A percentile compares a stretch with the other conserved stretches of the same genome.
phyloP scores from a whole-genome alignment of 1,139 yeast genomes.

The Pichia sp. region DNA sequence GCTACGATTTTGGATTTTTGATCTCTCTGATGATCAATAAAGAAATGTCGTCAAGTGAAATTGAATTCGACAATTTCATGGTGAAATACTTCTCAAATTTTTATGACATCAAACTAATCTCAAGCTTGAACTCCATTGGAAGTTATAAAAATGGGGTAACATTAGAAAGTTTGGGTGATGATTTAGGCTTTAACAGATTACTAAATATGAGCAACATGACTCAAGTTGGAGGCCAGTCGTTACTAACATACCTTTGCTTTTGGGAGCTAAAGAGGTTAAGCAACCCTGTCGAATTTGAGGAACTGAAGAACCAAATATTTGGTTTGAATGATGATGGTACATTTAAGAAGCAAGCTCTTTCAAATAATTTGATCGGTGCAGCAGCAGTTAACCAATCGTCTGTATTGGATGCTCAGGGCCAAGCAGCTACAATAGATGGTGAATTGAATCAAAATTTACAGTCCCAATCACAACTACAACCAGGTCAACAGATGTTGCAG shows the following conservation, averaged over 20 bases:
- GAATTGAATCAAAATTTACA: neutral
- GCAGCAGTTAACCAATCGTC: neutral
- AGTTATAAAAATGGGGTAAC: slow-evolving; percentile 27
- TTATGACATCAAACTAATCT: slow-evolving; percentile 78
- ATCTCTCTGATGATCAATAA: slow-evolving; percentile 72
- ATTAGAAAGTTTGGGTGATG: slow-evolving; percentile 47
- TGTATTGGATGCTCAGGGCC: neutral
- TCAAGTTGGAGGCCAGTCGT: slow-evolving; percentile 52
- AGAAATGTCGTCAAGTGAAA: slow-evolving; percentile 75
- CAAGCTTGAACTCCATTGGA: slow-evolving; percentile 36
- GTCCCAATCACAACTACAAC: slow-evolving; percentile 13
- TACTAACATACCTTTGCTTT: slow-evolving; percentile 46
- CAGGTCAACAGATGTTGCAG: slow-evolving; percentile 11
- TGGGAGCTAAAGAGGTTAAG: slow-evolving; percentile 42
- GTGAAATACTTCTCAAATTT: slow-evolving; percentile 73
- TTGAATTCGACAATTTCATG: slow-evolving; percentile 73
- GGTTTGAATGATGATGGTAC: slow-evolving; percentile 29
- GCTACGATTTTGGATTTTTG: slow-evolving; percentile 91
- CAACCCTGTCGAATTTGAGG: slow-evolving; percentile 22
- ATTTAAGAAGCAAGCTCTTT: neutral
- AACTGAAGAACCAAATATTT: slow-evolving; percentile 32
- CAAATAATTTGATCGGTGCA: neutral
- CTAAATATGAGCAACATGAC: slow-evolving; percentile 27
- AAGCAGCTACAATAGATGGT: neutral
- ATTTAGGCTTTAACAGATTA: slow-evolving; percentile 36